A percentile compares a stretch with the other conserved stretches of the same genome.
phyloP scores from a whole-genome alignment of 805 yeast genomes.

The Candida verbasci region DNA sequence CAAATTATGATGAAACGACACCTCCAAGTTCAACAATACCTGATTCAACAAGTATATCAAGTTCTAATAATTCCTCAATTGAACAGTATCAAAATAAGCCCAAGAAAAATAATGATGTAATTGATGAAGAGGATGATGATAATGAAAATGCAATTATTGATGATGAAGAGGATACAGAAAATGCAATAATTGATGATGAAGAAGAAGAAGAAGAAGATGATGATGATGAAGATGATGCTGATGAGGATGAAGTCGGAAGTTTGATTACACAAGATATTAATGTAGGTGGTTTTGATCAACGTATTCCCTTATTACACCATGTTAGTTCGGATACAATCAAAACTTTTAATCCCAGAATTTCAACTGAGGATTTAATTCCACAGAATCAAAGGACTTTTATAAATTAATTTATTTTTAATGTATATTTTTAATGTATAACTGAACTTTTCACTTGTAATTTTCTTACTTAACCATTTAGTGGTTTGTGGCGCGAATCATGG shows the following conservation, averaged over 20 bases:
- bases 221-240: conserved; percentile 5
- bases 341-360: conserved; percentile 1
- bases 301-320: conserved; percentile 14
- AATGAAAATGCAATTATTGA: conserved; percentile 4
- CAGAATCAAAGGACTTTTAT: conserved; percentile 3
- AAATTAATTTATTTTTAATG: neutral
- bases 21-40: conserved; percentile 1
- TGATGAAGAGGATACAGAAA: neutral
- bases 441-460: too few relatives aligned
- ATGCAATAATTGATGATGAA: neutral
- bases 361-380: conserved; percentile 2
- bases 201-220: neutral
- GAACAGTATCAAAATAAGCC: neutral
- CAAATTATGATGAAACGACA: neutral
- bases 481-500: too few relatives aligned
- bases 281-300: conserved; percentile 10
- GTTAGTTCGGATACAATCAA: conserved; percentile 8
- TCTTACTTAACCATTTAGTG: too few relatives aligned
- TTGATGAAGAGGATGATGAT: conserved; percentile 1
- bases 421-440: neutral
- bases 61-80: conserved; percentile 2
- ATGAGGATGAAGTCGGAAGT: conserved; percentile 11
- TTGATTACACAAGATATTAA: conserved; percentile 11
- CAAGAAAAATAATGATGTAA: neutral
- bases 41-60: conserved; percentile 1